Base-by-base conservation (phyloP, 2,329 filamentous ascomycete genomes). In the Tricladium varicosporioides region DNA sequence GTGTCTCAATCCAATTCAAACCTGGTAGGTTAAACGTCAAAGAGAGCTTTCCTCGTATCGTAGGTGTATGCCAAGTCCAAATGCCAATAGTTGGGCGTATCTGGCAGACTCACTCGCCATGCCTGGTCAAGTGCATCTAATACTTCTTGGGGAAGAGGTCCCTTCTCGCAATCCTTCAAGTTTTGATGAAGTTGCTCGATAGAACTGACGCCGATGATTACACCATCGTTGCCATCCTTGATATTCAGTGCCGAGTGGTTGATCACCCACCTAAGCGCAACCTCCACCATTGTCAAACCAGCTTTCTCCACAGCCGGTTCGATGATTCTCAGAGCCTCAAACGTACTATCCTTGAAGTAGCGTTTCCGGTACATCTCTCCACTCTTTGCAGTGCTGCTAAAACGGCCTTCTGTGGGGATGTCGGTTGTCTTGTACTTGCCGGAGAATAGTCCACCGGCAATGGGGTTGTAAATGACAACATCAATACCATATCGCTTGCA, bases 401-500 rank as follows among this genome's bases (percentile, higher is more conserved):
- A 95, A 36, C 90, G 83, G 11, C 91, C 90, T 56, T 86, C 83
- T 0, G 75, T 72, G 0, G 88, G 89, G 1, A 83, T 67, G 54
- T 67, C 69, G 8, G 18, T 78, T 72, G 63, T 91, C 5, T 64
- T 64, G 16, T 71, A 71, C 74, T 92, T 92, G 61, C 90, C 91
- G 9, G 84, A 87, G 72, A 95, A 88, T 11, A 95, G 75, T 1
- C 91, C 91, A 16, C 90, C 91, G 1, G 89, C 89, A 54, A 93
- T 77, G 1, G 90, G 91, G 71, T 94, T 95, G 75, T 92, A 93
- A 44, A 91, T 78, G 7, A 93, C 89, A 47, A 94, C 80, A 61
- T 92, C 87, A 18, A 94, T 78, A 1, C 88, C 88, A 70, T 91
- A 93, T 52, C 88, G 83, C 18, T 84, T 83, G 69, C 88, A 92